Evolutionary conservation across 495 filamentous ascomycete genomes (phyloP), one percentile per base, ranked within the genome.

Genomic region (Aspergillus biplanus): DNA sequence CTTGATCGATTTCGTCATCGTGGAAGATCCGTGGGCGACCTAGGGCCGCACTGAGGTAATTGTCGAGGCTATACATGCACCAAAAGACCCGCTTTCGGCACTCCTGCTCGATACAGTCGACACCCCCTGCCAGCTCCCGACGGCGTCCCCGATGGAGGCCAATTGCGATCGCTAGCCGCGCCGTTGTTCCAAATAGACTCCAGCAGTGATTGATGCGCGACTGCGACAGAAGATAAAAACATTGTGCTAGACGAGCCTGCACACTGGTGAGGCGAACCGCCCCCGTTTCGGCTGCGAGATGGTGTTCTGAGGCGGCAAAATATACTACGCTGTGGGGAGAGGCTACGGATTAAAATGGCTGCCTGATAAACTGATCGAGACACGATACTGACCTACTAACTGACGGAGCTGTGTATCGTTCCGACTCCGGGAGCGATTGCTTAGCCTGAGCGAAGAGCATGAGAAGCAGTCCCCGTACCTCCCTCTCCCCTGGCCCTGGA

Each of bases 31-130:
- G 59, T 2, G 83, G 81, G 7, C 80, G 66, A 0, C 82, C 82
- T 33, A 80, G 63, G 31, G 80, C 69, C 15, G 76, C 66, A 35
- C 76, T 79, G 11, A 84, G 67, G 52, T 84, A 79, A 52, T 76
- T 82, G 61, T 84, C 82, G 18, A 84, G 61, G 32, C 77, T 74
- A 60, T 80, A 82, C 0, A 74, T 77, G 15, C 75, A 73, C 81
- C 81, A 84, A 31, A 85, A 84, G 6, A 78, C 75, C 4, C 82
- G 71, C 53, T 80, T 83, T 6, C 68, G 59, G 21, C 68, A 67
- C 31, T 74, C 72, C 0, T 62, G 63, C 9, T 74, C 72, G 15
- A 74, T 49, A 18, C 65, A 56, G 33, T 67, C 64, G 6, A 65
- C 33, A 4, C 52, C 50, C 0, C 55, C 37, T 32, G 50, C 11